Evolutionary conservation across 2,329 filamentous ascomycete genomes (phyloP).

Genomic region (Fusarium sp.): DNA sequence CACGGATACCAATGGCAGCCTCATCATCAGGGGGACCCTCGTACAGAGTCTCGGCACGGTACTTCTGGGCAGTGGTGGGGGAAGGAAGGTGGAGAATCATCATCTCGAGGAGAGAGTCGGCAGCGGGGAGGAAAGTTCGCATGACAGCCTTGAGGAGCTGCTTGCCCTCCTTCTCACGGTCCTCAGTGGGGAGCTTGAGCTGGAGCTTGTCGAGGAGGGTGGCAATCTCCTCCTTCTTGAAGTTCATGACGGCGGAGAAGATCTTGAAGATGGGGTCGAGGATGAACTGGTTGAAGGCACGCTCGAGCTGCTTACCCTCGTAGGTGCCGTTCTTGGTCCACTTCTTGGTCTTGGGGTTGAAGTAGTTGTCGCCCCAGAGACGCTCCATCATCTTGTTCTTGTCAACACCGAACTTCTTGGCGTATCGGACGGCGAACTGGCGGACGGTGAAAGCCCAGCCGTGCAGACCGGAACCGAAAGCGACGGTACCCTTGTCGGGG

Average conservation of each 20-base stretch:
- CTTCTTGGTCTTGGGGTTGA: conserved; percentile 99
- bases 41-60: conserved; percentile 98
- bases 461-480: conserved; percentile 99
- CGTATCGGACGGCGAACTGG: conserved; percentile 94
- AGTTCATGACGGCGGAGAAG: conserved; percentile 96
- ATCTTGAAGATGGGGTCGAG: conserved; percentile 99
- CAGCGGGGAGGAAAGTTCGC: conserved; percentile 98
- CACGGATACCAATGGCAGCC: conserved; percentile 94
- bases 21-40: conserved; percentile 96
- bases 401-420: conserved; percentile 99
- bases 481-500: conserved; percentile 96
- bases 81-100: conserved; percentile 99
- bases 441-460: conserved; percentile 99
- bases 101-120: conserved; percentile 99
- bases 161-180: conserved; percentile 97
- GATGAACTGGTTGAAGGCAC: conserved; percentile 99
- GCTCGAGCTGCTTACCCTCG: conserved; percentile 91
- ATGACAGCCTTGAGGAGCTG: conserved; percentile 97
- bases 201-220: conserved; percentile 91
- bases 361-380: conserved; percentile 99
- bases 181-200: conserved; percentile 88
- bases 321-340: conserved; percentile 89
- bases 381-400: conserved; percentile 99
- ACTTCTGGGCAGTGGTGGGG: conserved; percentile 93
- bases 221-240: conserved; percentile 92